Evolutionary conservation across 805 yeast genomes (phyloP).

Genomic region (Saccharomycopsis fodiens): DNA sequence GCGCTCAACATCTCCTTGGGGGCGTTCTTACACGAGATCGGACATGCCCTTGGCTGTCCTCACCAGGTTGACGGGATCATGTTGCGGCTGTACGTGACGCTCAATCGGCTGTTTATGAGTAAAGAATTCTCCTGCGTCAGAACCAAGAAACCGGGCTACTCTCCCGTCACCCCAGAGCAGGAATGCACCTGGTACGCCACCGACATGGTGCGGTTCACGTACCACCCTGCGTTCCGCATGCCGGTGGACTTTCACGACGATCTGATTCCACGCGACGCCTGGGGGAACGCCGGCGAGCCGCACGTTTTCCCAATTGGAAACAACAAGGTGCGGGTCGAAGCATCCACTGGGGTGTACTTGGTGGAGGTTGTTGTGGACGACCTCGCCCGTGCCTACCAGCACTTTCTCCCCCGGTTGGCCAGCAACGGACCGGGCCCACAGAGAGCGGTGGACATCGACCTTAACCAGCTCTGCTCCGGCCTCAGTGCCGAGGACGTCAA

Average conservation of each 20-base stretch:
- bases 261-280: conserved; percentile 24
- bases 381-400: conserved; percentile 49
- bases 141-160: conserved; percentile 40
- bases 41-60: conserved; percentile 86
- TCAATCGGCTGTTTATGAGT: conserved; percentile 77
- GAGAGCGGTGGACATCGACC: conserved; percentile 40
- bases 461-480: conserved; percentile 35
- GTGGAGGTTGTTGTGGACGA: conserved; percentile 63
- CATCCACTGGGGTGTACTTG: conserved; percentile 63
- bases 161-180: conserved; percentile 46
- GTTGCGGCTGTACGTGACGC: conserved; percentile 75
- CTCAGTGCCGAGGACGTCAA: conserved; percentile 31
- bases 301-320: conserved; percentile 41
- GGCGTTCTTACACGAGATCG: conserved; percentile 93
- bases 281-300: conserved; percentile 35
- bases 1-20: conserved; percentile 80
- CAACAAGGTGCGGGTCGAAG: conserved; percentile 34
- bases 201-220: conserved; percentile 68
- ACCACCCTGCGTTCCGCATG: conserved; percentile 71
- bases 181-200: conserved; percentile 86
- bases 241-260: conserved; percentile 56
- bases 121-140: conserved; percentile 53
- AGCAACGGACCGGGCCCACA: conserved; percentile 57
- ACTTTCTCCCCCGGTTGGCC: conserved; percentile 47
- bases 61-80: conserved; percentile 87